These are phyloP conservation scores for Galerina marginata DNA, from an alignment of 768 basidiomycete species.

Conservation along the genomic window DNA sequence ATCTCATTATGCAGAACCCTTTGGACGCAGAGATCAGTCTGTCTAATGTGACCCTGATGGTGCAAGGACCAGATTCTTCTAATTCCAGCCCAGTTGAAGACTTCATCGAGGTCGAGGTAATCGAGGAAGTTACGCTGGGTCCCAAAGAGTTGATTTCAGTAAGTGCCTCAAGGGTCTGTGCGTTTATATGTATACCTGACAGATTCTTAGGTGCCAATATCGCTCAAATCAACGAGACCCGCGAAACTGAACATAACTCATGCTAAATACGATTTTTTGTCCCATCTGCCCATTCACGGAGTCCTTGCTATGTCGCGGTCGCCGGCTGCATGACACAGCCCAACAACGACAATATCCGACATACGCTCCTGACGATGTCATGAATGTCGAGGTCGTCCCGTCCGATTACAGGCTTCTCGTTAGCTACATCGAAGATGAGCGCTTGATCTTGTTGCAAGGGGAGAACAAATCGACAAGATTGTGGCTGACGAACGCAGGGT, in stretches of 20 bases:
- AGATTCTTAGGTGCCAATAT: conserved; percentile 59
- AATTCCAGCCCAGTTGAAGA: conserved; percentile 38
- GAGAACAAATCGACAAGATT: conserved; percentile 63
- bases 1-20: conserved; percentile 73
- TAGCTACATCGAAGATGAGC: conserved; percentile 59
- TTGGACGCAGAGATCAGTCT: conserved; percentile 76
- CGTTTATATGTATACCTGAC: neutral
- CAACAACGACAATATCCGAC: conserved; percentile 69
- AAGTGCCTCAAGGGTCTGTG: conserved; percentile 25
- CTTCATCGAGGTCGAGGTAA: conserved; percentile 59
- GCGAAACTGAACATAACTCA: conserved; percentile 61
- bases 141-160: conserved; percentile 73
- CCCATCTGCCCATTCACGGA: conserved; percentile 72
- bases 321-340: conserved; percentile 75
- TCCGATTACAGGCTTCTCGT: conserved; percentile 67
- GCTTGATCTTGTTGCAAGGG: conserved; percentile 65
- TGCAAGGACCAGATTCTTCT: conserved; percentile 44
- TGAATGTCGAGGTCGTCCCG: conserved; percentile 67
- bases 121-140: conserved; percentile 65
- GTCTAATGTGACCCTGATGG: conserved; percentile 60
- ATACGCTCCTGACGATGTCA: conserved; percentile 72
- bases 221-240: conserved; percentile 58
- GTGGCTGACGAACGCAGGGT: conserved; percentile 72
- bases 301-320: conserved; percentile 71
- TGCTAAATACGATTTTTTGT: conserved; percentile 72